Base-by-base conservation (phyloP, 495 filamentous ascomycete genomes). In the Bacidia gigantensis region DNA sequence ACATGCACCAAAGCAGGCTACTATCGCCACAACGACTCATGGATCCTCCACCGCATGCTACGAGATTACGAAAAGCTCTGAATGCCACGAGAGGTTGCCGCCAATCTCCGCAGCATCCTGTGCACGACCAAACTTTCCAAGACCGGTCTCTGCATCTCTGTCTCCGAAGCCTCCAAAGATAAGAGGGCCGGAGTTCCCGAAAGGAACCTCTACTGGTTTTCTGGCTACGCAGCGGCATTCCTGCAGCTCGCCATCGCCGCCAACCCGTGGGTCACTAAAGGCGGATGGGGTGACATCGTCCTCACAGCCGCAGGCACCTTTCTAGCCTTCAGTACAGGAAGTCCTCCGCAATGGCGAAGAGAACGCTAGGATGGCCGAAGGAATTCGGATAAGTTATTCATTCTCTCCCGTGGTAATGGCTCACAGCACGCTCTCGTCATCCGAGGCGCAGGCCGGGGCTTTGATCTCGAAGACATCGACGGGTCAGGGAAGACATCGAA, bases 1-100 rank as follows among this genome's bases (percentile, higher is more conserved):
- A n/a, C 35, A 11, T 39, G 11, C n/a, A 69, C 76, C 59, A 77
- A 74, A 58, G 56, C 57, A 1, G 70, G 72, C 11, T 73, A 72
- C 50, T 57, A 52, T 3, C 62, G 73, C 3, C 58, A 60, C 1
- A 77, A 78, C 54, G 26, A 56, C 7, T 65, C 57, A 12, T 79
- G 75, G 77, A 54, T 78, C 5, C 48, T 79, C 1, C 73, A 69
- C 1, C 66, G 77, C 0, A 51, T 79, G 14, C 44, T 78, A 46
- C 65, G 73, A 0, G 73, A 78, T 49, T 68, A 63, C 46, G 70
- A 75, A 26, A 24, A 26, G 11, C 14, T 11, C 20, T 25, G 22
- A n/a, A 32, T 53, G 21, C 7, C 23, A 47, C 32, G 21, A 26
- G 26, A 18, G 43, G 17, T 21, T 26, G n/a, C 11, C 18, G 2